Evolutionary conservation across 192 early-diverging fungal genomes (phyloP).

Genomic region (Coemansia sp.): DNA sequence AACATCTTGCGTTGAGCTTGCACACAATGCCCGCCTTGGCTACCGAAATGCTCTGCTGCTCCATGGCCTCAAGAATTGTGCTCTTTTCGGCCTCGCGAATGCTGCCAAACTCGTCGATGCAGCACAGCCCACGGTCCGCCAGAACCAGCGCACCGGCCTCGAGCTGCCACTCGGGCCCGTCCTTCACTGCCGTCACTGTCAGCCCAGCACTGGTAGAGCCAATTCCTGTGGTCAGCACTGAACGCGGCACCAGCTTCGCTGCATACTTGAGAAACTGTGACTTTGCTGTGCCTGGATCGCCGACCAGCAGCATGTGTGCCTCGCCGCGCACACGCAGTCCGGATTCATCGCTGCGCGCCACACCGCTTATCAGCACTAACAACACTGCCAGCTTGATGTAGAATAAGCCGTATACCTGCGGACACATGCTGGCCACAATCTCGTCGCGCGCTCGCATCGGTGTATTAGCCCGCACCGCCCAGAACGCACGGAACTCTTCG

Average conservation of each 20-base stretch:
- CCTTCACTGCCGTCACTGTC: constrained; percentile 72
- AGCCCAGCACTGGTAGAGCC: constrained; percentile 76
- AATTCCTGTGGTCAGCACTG: constrained; percentile 76
- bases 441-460: constrained; percentile 52
- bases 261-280: constrained; percentile 80
- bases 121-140: constrained; percentile 76
- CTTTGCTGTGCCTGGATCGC: constrained; percentile 78
- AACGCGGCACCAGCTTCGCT: constrained; percentile 62
- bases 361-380: constrained; percentile 73
- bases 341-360: constrained; percentile 56
- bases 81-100: constrained; percentile 73
- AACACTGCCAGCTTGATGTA: constrained; percentile 72
- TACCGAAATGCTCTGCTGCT: constrained; percentile 80
- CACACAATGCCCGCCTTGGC: constrained; percentile 80
- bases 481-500: constrained; percentile 61
- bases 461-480: constrained; percentile 41
- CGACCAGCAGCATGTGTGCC: constrained; percentile 72
- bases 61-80: constrained; percentile 81
- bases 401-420: constrained; percentile 70
- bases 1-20: constrained; percentile 74
- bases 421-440: constrained; percentile 66
- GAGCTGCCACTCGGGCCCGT: constrained; percentile 77
- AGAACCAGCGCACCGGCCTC: constrained; percentile 80
- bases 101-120: constrained; percentile 86
- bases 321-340: constrained; percentile 75